Evolutionary conservation across 345 rosid species (phyloP).

Genomic region (Salix dunnii): DNA sequence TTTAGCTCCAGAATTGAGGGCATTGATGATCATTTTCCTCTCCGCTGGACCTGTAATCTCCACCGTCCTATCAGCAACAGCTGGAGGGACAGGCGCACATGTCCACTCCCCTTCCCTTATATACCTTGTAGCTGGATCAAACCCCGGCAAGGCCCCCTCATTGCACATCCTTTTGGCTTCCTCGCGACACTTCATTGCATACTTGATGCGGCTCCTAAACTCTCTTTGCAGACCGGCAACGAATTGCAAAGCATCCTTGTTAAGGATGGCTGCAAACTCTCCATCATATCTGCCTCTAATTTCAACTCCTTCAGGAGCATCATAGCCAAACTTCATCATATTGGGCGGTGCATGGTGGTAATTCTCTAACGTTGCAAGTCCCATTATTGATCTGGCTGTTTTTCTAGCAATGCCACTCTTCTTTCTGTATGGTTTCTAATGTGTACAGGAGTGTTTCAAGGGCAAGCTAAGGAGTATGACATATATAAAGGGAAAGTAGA

Average conservation of each 20-base stretch:
- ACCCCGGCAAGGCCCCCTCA: constrained; percentile 57
- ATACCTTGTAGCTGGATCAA: constrained; percentile 73
- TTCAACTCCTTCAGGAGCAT: constrained; percentile 72
- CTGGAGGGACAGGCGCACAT: constrained; percentile 64
- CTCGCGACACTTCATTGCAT: constrained; percentile 73
- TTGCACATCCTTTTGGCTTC: constrained; percentile 58
- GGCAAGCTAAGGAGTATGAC: not conserved
- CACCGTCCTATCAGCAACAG: constrained; percentile 72
- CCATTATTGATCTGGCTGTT: not conserved
- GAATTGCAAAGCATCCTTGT: constrained; percentile 69
- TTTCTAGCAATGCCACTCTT: not conserved
- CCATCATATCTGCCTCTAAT: constrained; percentile 66
- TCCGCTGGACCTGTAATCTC: constrained; percentile 91
- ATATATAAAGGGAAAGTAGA: not conserved
- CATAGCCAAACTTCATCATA: constrained; percentile 27
- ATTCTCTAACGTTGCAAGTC: not conserved
- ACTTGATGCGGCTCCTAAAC: constrained; percentile 58
- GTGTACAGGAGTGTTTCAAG: not conserved
- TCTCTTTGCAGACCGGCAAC: constrained; percentile 77
- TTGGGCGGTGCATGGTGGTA: not conserved
- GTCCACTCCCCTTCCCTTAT: constrained; percentile 72
- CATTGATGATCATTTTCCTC: constrained; percentile 96
- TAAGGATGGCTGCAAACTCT: constrained; percentile 60
- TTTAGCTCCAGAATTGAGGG: constrained; percentile 91
- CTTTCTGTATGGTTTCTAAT: not conserved